These are phyloP conservation scores for Pyricularia grisea DNA, from an alignment of 2,329 filamentous ascomycete species.

Conservation along the genomic window DNA sequence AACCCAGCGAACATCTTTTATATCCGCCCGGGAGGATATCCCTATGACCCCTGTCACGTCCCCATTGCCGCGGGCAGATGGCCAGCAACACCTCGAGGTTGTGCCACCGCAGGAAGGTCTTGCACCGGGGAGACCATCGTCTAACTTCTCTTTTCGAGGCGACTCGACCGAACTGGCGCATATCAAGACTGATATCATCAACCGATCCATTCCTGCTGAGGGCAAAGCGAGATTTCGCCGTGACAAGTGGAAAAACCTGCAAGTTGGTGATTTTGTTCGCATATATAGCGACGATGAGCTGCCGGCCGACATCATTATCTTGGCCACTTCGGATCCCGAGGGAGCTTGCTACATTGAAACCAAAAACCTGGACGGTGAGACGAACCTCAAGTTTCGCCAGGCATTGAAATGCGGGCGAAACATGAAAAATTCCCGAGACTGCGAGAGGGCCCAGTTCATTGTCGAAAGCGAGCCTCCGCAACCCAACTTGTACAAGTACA, in stretches of 20 bases:
- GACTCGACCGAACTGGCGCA: slow-evolving; percentile 28
- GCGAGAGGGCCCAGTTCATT: slow-evolving; percentile 76
- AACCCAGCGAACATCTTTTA: slow-evolving; percentile 35
- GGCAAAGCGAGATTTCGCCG: slow-evolving; percentile 81
- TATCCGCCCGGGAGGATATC: slow-evolving; percentile 60
- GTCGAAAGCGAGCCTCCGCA: slow-evolving; percentile 90
- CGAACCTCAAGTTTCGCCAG: slow-evolving; percentile 90
- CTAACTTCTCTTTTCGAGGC: slow-evolving; percentile 24
- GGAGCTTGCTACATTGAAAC: slow-evolving; percentile 97
- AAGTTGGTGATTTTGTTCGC: slow-evolving; percentile 92
- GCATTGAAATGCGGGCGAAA: slow-evolving; percentile 76
- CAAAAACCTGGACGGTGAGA: slow-evolving; percentile 96
- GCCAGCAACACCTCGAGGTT: slow-evolving; percentile 21
- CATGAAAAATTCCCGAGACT: slow-evolving; percentile 83
- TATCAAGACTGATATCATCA: slow-evolving; percentile 55
- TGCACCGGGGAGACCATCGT: slow-evolving; percentile 20
- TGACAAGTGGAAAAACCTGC: slow-evolving; percentile 89
- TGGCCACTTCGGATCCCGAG: slow-evolving; percentile 88
- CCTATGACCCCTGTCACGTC: slow-evolving; percentile 95
- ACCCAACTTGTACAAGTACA: slow-evolving; percentile 93
- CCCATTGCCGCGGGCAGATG: slow-evolving; percentile 44
- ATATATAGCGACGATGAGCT: slow-evolving; percentile 95
- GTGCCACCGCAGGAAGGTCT: slow-evolving; percentile 26
- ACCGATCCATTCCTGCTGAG: slow-evolving; percentile 53
- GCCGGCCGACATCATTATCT: slow-evolving; percentile 83